Conservation (phyloP, 2,329 filamentous ascomycete genomes). For the Sphaerulina vaccinii region DNA sequence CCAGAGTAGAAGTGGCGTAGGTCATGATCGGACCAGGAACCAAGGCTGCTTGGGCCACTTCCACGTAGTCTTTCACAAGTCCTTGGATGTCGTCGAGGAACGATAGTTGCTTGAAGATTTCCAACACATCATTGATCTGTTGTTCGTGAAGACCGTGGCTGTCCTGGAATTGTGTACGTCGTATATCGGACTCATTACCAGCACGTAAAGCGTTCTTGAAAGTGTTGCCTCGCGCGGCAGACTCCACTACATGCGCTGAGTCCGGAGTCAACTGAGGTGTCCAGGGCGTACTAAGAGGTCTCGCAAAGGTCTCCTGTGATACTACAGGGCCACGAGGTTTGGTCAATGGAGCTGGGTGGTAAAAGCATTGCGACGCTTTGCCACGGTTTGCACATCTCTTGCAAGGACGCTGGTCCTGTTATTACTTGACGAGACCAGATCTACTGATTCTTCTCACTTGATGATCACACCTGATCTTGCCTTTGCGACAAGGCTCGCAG, state of each 20-base stretch:
- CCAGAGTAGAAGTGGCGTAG: conserved; percentile 3
- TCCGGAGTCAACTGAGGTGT: neutral
- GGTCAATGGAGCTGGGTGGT: conserved; percentile 25
- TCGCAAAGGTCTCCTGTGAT: too few relatives aligned
- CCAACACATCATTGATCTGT: neutral
- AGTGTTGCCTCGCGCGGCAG: neutral
- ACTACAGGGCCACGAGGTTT: neutral
- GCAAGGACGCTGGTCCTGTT: conserved; percentile 14
- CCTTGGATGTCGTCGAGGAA: neutral
- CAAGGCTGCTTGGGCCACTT: neutral
- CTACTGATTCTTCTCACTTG: conserved; percentile 3
- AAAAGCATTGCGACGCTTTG: conserved; percentile 15
- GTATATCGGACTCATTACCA: neutral
- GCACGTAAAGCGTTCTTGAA: neutral
- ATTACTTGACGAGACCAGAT: too few relatives aligned
- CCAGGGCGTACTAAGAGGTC: neutral
- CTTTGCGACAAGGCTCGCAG: conserved; percentile 24
- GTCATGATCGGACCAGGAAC: conserved; percentile 5
- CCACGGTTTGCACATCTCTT: conserved; percentile 18
- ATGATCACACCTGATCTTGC: conserved; percentile 25
- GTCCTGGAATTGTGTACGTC: neutral
- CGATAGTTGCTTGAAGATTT: neutral
- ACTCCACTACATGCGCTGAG: neutral
- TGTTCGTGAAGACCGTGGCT: neutral
- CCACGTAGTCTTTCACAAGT: neutral